These are phyloP conservation scores for Xerocomus cyaneibrunnescens DNA, from an alignment of 1,284 basidiomycete species.

Conservation along the genomic window DNA sequence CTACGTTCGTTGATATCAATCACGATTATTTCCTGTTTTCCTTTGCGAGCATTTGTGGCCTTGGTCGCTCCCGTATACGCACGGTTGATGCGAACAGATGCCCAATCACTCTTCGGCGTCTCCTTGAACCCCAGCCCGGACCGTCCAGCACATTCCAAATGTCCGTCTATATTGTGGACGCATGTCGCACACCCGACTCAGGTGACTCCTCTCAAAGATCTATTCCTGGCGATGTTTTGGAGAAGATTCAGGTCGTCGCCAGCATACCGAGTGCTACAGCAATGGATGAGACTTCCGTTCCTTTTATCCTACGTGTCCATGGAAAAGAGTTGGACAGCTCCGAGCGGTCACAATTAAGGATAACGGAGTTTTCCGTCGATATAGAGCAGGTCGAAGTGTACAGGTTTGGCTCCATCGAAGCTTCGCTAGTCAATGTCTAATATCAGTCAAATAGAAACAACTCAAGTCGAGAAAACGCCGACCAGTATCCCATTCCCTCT, in stretches of 20 bases:
- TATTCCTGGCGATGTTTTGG: constrained; percentile 54
- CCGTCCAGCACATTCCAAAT: constrained; percentile 26
- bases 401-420: constrained; percentile 45
- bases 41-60: constrained; percentile 48
- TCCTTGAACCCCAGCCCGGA: constrained; percentile 40
- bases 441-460: constrained; percentile 37
- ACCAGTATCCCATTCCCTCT: constrained; percentile 55
- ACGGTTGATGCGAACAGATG: constrained; percentile 37
- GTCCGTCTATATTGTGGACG: constrained; percentile 29
- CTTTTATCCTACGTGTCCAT: constrained; percentile 60
- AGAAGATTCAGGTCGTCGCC: constrained; percentile 59
- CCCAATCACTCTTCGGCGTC: constrained; percentile 47
- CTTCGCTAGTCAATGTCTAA: constrained; percentile 9
- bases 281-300: constrained; percentile 45
- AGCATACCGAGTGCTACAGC: constrained; percentile 57
- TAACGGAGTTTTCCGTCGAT: constrained; percentile 54
- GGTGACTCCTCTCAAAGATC: constrained; percentile 10
- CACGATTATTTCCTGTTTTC: constrained; percentile 42
- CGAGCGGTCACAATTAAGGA: constrained; percentile 51
- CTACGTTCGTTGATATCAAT: constrained; percentile 50
- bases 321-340: constrained; percentile 47
- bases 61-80: constrained; percentile 44
- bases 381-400: constrained; percentile 63
- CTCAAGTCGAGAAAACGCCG: constrained; percentile 40
- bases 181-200: constrained; percentile 14